Percentiles rank a stretch among this genome's conserved stretches.
Evolutionary conservation across 1,139 yeast genomes (phyloP).

Genomic region (Geotrichum carabidarum): DNA sequence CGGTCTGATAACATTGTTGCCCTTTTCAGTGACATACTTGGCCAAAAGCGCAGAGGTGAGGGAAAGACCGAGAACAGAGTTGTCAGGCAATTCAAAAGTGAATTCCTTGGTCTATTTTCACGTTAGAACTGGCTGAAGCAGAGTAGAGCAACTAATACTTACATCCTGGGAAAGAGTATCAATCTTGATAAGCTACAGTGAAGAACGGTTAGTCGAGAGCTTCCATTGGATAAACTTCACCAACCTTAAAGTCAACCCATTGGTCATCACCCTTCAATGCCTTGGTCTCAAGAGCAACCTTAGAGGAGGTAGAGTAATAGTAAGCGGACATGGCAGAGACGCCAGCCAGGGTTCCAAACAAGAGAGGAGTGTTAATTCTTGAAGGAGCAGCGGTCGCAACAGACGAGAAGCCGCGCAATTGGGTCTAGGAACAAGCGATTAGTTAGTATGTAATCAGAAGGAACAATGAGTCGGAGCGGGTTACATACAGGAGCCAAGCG

Average conservation of each 20-base stretch:
- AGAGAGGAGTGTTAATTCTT: not conserved
- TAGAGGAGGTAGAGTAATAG: slow-evolving; percentile 6
- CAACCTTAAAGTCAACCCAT: slow-evolving; percentile 16
- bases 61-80: slow-evolving; percentile 70
- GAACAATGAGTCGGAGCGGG: not conserved
- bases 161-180: slow-evolving; percentile 48
- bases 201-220: too few relatives aligned
- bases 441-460: not conserved
- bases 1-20: slow-evolving; percentile 87
- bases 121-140: not conserved
- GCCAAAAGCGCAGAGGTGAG: slow-evolving; percentile 78
- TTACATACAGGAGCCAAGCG: slow-evolving; percentile 2
- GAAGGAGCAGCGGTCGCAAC: not conserved
- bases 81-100: slow-evolving; percentile 66
- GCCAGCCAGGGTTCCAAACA: slow-evolving; percentile 5
- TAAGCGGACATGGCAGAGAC: slow-evolving; percentile 6
- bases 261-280: slow-evolving; percentile 17
- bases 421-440: not conserved
- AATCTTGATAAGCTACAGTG: slow-evolving; percentile 47
- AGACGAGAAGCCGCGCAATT: not conserved
- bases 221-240: not conserved
- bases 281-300: slow-evolving; percentile 9
- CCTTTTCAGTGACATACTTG: slow-evolving; percentile 72
- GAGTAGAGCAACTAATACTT: slow-evolving; percentile 6
- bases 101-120: slow-evolving; percentile 57